Conservation (phyloP, 148 eudicot species). For the Rhododendron molle region DNA sequence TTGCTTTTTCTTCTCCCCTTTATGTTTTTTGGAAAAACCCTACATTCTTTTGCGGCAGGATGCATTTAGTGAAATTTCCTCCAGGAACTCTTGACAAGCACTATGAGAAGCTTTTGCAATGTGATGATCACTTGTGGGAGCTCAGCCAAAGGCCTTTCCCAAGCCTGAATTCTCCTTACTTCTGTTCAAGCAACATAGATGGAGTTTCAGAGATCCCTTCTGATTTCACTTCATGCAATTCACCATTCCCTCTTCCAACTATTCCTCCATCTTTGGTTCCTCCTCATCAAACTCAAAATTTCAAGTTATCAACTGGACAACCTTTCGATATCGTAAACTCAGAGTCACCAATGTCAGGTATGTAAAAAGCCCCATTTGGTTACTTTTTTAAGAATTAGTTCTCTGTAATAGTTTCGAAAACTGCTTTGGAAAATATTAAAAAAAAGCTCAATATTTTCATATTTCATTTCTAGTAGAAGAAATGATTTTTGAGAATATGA, state of each 20-base stretch:
- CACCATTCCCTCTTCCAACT: neutral
- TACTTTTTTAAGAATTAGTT: neutral
- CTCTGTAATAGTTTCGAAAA: neutral
- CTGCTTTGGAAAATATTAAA: neutral
- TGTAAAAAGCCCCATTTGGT: neutral
- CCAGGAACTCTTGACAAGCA: slow-evolving; percentile 28
- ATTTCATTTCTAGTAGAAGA: neutral
- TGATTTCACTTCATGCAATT: neutral
- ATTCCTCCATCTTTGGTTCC: neutral
- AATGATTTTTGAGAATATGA: neutral
- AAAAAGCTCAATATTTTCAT: neutral
- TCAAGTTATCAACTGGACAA: neutral
- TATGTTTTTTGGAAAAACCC: neutral
- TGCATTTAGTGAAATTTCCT: slow-evolving; percentile 25
- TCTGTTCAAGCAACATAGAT: neutral
- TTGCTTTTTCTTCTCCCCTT: neutral
- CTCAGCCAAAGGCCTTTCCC: slow-evolving; percentile 18
- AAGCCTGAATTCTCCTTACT: slow-evolving; percentile 3
- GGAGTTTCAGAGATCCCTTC: neutral
- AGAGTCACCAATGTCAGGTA: neutral
- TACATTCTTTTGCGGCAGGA: slow-evolving; percentile 9
- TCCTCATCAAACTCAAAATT: neutral
- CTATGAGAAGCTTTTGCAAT: slow-evolving; percentile 30
- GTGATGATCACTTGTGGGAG: slow-evolving; percentile 15
- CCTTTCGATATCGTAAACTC: neutral